Evolutionary conservation across 2,329 filamentous ascomycete genomes (phyloP), one percentile per base, ranked within the genome.

Genomic region (Colletotrichum salicis): DNA sequence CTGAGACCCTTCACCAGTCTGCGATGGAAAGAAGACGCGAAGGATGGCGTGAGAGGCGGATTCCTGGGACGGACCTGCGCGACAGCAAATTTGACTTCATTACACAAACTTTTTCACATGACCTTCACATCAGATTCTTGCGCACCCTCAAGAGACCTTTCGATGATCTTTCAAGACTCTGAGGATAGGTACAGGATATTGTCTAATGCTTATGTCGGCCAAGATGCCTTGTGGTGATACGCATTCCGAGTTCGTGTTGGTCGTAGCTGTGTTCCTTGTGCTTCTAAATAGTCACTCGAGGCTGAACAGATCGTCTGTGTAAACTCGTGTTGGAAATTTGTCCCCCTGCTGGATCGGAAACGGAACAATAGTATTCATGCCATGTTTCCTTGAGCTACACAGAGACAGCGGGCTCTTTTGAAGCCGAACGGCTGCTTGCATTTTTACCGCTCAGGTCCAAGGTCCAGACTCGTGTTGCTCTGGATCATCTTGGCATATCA

Each of bases 91-190:
- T 55, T 41, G 45, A 29, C 59, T 41, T 27, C 33, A 51, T 71
- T 31, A 48, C 65, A 69, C 69, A 69, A 71, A 59, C 65, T 58
- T 60, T 63, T 12, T 37, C 69, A 64, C 69, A 69, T 71, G 69
- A 71, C 69, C 8, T 37, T 22, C 59, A 60, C 19, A 19, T 29
- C 35, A 55, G 10, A 27, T 22, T 54, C 48, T 68, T 71, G 69
- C 55, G 41, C 35, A 31, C 41, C 45, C 45, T 33, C 33, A 60
- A 22, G 24, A 15, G 22, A 22, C 33, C 13, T 33, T 19, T 31
- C 8, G 12, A 11, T 31, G 13, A 24, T 27, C 37, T 12, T 15
- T 22, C 6, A 5, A 55, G 35, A 7, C 12, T 27, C 24, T 22
- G 2, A n/a, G 11, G 65, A 22, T 27, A 24, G 52, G 35, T 37